Evolutionary conservation across 495 filamentous ascomycete species (phyloP), one percentile per base, ranked within the genome.

Genomic region (Neurospora terricola): DNA sequence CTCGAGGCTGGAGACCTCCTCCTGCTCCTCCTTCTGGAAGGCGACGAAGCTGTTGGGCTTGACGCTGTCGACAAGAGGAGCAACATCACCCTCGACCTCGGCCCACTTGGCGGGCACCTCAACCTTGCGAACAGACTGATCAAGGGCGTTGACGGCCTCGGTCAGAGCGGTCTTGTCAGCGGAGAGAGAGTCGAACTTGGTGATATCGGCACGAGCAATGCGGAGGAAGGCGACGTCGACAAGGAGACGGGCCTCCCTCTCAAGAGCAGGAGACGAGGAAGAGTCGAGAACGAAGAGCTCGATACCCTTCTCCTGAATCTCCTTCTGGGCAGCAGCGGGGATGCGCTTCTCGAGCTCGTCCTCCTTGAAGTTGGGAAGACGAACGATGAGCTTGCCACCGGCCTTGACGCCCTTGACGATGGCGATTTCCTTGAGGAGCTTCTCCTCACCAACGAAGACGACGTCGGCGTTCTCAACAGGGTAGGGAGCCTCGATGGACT

Each of bases 311-410:
- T 88, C 82, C 40, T 89, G 88, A 69, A 98, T 82, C 34, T 85
- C 86, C 75, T 91, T 91, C 72, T 89, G 88, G 69, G 94, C 87
- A 23, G 80, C 73, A 18, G 85, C 84, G 3, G 93, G 89, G 38
- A 99, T 86, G 77, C 91, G 94, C 86, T 94, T 97, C 83, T 98
- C 96, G 5, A 95, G 79, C 38, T 98, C 95, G 37, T 95, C 95
- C 68, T 92, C 89, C 82, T 94, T 96, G 74, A 92, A 86, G 70
- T 89, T 91, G 12, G 93, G 88, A 21, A 93, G 86, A 74, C 88
- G 93, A 8, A 97, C 74, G 72, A 98, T 86, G 59, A 99, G 74
- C 73, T 89, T 91, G 42, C 90, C 92, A 70, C 88, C 88, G 36
- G 86, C 80, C 83, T 93, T 94, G 68, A 93, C 83, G 37, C 87